Evolutionary conservation across 2,329 filamentous ascomycete species (phyloP), one percentile per base, ranked within the genome.

Genomic region (Mariannaea elegans): DNA sequence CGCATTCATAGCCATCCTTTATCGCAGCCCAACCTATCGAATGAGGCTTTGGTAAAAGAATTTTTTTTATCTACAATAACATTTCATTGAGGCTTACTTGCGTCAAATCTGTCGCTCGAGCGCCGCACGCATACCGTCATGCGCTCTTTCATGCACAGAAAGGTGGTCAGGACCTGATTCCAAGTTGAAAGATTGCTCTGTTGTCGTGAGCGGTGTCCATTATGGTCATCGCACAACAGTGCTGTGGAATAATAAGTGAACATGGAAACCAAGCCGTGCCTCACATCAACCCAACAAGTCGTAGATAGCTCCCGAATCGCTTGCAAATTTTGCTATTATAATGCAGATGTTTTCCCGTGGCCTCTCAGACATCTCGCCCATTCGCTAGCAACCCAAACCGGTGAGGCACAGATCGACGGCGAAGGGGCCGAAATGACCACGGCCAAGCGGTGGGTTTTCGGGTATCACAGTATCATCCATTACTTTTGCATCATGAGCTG

Each of bases 401-500:
- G 16, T 53, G 24, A 47, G 54, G 27, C 42, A 48, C 47, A 45
- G 39, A 31, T 58, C 32, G 46, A 47, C 34, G 39, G 62, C 39
- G 57, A 62, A 49, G 56, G 65, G 39, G 51, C 54, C 48, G 41
- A 44, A 49, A 65, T 57, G 61, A 44, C 41, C 60, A 64, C 52
- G 57, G 54, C 58, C 44, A 61, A 56, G 60, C 57, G 56, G 42
- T 62, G 58, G 61, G 61, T 68, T 59, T 60, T 63, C 62, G 65
- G 64, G 65, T 71, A 71, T 71, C 66, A 67, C 65, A 54, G 60
- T 58, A 57, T 64, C 63, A 56, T 63, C 55, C 58, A 46, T 84
- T 92, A 94, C 85, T 94, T 94, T 86, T 95, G 92, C 92, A 95
- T 94, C 92, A 95, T 95, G 76, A 95, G 89, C 82, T 95, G 92